Evolutionary conservation across 202 grass and related monocot species (phyloP), one percentile per base, ranked within the genome.

Genomic region (Schoenoplectus triqueter): DNA sequence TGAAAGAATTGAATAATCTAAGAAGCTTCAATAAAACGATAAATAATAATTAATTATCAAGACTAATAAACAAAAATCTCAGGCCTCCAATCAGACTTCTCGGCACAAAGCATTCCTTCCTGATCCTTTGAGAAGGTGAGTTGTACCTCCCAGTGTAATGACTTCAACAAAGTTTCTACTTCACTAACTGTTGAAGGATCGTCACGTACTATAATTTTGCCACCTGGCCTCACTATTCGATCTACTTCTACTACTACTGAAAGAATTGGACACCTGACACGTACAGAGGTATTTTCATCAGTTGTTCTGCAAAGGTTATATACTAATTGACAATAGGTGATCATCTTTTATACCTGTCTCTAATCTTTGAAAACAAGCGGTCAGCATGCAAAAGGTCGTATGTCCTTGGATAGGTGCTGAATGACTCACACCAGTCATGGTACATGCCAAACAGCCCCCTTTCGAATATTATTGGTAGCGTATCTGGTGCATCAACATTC

Each of bases 371-470:
- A 85, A 98, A 98, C 60, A 98, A 89, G 79, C 85, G 89, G 0
- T 98, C 92, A 7, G 95, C 95, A 89, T 98, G 95, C 66, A 98
- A 73, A 60, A 98, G 88, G 79, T 98, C 95, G 20, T 95, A 98
- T 9, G 91, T 90, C 67, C 95, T 95, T 52, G 95, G 95, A 85
- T 98, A 98, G 57, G 93, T 94, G 90, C 95, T 98, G 80, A 98
- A 98, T 2, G 95, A 98, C 84, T 98, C 95, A 73, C 95, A 98
- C 95, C 95, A 98, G 69, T 98, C 95, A 83, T 98, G 95, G 86
- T 98, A 95, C 21, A 98, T 94, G 54, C 95, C 95, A 8, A 98
- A 83, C 6, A 98, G 88, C n/a, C 95, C 95, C 3, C 95, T 91
- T 83, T 98, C 93, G 31, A 92, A 98, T 85, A 98, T 95, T 75